phyloP scores from a whole-genome alignment of 2,329 filamentous ascomycete species.

The Pestalotiopsis sp. region DNA sequence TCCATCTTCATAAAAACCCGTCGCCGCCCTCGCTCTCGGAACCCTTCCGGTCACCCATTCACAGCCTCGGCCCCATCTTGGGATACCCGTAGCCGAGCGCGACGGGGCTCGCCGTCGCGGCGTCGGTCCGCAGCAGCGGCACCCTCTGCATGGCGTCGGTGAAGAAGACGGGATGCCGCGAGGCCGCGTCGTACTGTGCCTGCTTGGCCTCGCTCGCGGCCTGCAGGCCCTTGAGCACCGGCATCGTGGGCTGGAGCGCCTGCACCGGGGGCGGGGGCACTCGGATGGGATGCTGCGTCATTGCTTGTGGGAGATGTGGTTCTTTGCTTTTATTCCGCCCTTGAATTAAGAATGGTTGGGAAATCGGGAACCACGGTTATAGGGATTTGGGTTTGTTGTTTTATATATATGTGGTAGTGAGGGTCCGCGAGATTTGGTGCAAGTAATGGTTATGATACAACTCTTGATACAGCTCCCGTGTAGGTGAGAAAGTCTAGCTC shows the following conservation, averaged over 20 bases:
- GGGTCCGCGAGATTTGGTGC: no score
- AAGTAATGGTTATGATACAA: not conserved
- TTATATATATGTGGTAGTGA: no score
- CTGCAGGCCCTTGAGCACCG: conserved; percentile 6
- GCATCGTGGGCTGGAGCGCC: conserved; percentile 9
- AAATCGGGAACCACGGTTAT: not conserved
- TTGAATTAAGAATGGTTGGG: not conserved
- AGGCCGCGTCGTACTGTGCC: conserved; percentile 48
- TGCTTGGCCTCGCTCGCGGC: conserved; percentile 7
- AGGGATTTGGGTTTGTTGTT: no score
- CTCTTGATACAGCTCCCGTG: not conserved
- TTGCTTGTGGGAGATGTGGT: not conserved
- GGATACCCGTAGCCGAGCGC: conserved; percentile 65
- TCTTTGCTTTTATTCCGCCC: not conserved
- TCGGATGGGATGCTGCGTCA: not conserved
- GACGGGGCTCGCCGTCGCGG: conserved; percentile 48
- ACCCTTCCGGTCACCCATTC: conserved; percentile 18
- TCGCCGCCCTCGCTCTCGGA: not conserved
- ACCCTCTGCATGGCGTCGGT: conserved; percentile 63
- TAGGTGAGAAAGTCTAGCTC: not conserved
- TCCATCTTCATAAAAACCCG: not conserved
- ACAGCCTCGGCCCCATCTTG: conserved; percentile 43
- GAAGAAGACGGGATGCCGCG: conserved; percentile 77
- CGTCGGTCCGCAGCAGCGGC: conserved; percentile 38
- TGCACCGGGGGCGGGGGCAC: conserved; percentile 6